phyloP scores from a whole-genome alignment of 2,329 filamentous ascomycete genomes.

The Hirsutella rhossiliensis region DNA sequence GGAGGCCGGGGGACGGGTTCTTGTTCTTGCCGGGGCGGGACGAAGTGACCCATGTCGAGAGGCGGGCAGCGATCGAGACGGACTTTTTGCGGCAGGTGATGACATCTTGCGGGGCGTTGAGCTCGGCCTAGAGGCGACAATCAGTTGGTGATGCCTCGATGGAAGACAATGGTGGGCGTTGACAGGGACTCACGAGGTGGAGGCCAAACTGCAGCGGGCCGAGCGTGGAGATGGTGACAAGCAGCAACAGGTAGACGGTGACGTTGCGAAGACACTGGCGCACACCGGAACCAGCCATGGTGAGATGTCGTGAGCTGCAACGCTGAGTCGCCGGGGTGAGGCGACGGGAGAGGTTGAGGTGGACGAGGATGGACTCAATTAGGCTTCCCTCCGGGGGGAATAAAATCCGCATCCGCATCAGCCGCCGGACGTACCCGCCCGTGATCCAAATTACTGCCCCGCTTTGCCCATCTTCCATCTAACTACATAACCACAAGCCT shows the following conservation, averaged over 20 bases:
- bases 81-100: constrained; percentile 65
- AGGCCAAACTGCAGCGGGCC: constrained; percentile 92
- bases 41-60: constrained; percentile 16
- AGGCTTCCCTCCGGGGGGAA: no score
- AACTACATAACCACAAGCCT: no score
- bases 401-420: no score
- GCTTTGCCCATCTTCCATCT: no score
- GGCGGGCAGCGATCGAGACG: constrained; percentile 17
- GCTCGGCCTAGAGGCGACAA: constrained; percentile 49
- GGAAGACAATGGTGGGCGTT: not conserved
- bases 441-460: no score
- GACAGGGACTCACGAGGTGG: constrained; percentile 57
- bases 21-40: constrained; percentile 7
- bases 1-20: constrained; percentile 16
- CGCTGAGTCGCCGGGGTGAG: no score
- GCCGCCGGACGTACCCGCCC: no score
- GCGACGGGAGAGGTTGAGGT: no score
- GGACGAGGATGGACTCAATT: no score
- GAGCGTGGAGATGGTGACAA: constrained; percentile 66
- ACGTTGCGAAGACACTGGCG: constrained; percentile 30
- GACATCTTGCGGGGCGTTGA: constrained; percentile 90
- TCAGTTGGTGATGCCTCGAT: not conserved
- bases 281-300: constrained; percentile 18
- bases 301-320: not conserved
- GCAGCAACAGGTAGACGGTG: constrained; percentile 65